These are phyloP conservation scores for Zelonia costaricensis DNA, from an alignment of 208 protist species.

Conservation along the genomic window DNA sequence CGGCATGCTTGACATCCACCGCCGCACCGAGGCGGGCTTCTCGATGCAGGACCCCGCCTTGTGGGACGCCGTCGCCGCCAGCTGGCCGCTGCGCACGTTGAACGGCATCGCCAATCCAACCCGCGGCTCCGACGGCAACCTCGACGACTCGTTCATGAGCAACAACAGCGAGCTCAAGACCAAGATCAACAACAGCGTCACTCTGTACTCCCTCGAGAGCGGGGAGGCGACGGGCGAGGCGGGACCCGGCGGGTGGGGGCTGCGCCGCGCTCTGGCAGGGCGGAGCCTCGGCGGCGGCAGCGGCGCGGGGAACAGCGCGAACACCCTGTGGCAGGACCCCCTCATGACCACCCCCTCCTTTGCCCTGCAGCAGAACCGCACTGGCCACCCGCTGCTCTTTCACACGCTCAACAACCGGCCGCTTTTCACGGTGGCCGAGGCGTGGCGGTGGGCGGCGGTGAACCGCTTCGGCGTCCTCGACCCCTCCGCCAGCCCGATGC, in stretches of 20 bases:
- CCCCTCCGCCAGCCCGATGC: conserved; percentile 16
- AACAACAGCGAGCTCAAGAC: not conserved
- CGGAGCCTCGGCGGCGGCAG: not conserved
- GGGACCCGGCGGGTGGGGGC: not conserved
- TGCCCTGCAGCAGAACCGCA: not conserved
- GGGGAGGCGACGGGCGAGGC: not conserved
- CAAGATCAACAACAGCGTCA: conserved; percentile 6
- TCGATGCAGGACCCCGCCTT: conserved; percentile 30
- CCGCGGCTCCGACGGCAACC: not conserved
- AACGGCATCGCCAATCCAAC: conserved; percentile 8
- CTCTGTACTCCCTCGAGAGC: conserved; percentile 6
- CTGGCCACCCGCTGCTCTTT: too few species aligned
- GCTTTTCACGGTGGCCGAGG: conserved; percentile 13
- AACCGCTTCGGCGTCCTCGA: conserved; percentile 30
- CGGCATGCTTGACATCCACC: conserved; percentile 23
- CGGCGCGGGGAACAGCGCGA: not conserved
- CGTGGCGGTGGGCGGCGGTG: conserved; percentile 16
- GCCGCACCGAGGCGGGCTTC: conserved; percentile 10
- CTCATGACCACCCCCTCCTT: not conserved
- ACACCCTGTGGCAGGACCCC: conserved; percentile 4
- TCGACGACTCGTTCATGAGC: conserved; percentile 17
- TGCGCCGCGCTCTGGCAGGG: conserved; percentile 3
- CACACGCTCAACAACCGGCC: conserved; percentile 31
- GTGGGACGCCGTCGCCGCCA: conserved; percentile 32
- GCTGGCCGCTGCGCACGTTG: conserved; percentile 29